Evolutionary conservation across 441 rosid genomes (phyloP).

Genomic region (Eutrema salsugineum): DNA sequence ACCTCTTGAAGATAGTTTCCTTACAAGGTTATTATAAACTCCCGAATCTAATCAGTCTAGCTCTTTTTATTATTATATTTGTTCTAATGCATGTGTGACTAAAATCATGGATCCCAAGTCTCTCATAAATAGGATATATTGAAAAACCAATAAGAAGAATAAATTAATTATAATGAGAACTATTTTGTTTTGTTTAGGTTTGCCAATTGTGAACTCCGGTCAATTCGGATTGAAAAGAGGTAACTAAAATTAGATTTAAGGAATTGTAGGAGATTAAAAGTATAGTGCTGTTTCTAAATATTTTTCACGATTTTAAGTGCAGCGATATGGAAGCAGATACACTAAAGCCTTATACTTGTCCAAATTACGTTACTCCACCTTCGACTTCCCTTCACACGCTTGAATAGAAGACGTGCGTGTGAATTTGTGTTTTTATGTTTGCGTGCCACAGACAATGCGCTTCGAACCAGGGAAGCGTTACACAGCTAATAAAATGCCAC

Average conservation of each 20-base stretch:
- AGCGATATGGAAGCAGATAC: constrained; percentile 19
- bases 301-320: not conserved
- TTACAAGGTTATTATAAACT: constrained; percentile 2
- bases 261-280: not conserved
- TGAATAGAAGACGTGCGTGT: constrained; percentile 3
- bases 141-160: not conserved
- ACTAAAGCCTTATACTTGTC: constrained; percentile 8
- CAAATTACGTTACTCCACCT: constrained; percentile 1
- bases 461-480: not conserved
- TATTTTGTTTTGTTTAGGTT: constrained; percentile 39
- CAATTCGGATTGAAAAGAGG: constrained; percentile 32
- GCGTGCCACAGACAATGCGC: not conserved
- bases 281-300: not conserved
- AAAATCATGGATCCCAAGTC: not conserved
- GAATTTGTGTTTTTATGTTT: not conserved
- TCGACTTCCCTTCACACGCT: constrained; percentile 2
- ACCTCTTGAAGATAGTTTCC: constrained; percentile 8
- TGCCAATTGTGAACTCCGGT: constrained; percentile 67
- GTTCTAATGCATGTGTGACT: not conserved
- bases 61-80: not conserved
- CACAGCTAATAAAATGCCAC: not conserved
- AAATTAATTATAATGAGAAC: not conserved
- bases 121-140: not conserved
- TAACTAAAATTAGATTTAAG: not conserved
- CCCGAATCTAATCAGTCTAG: not conserved